Percentiles rank a stretch among this genome's conserved stretches.
These are phyloP conservation scores for Debaryomycetaceae sp. DNA, from an alignment of 1,139 yeast species.

Conservation along the genomic window DNA sequence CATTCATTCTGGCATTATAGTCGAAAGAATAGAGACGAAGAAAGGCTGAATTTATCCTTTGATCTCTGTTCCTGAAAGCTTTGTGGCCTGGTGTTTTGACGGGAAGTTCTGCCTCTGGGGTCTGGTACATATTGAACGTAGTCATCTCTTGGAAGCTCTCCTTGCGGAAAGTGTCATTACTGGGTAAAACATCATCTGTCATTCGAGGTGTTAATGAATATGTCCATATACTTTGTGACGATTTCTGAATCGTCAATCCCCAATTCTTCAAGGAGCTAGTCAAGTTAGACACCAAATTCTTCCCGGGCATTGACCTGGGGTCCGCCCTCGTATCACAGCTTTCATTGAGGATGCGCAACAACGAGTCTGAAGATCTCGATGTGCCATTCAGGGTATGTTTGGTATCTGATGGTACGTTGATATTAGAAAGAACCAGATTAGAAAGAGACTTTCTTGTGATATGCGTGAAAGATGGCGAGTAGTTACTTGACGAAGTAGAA, in stretches of 20 bases:
- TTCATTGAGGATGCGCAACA: conserved; percentile 1
- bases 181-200: conserved; percentile 22
- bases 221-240: conserved; percentile 3
- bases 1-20: conserved; percentile 29
- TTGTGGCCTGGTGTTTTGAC: conserved; percentile 2
- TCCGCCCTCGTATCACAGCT: neutral
- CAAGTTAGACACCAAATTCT: conserved; percentile 12
- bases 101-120: neutral
- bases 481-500: conserved; percentile 1
- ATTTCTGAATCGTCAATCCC: conserved; percentile 6
- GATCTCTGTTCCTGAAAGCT: conserved; percentile 38
- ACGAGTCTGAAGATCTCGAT: conserved; percentile 1
- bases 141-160: conserved; percentile 3
- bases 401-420: neutral
- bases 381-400: neutral
- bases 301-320: neutral
- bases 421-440: neutral
- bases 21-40: conserved; percentile 48
- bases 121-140: conserved; percentile 2
- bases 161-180: conserved; percentile 1
- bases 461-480: neutral
- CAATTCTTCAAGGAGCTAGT: conserved; percentile 12
- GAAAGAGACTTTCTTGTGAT: conserved; percentile 1
- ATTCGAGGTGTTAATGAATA: conserved; percentile 16
- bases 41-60: conserved; percentile 43